phyloP scores from a whole-genome alignment of 139 green algal genomes.

The Coccomyxa sp. region DNA sequence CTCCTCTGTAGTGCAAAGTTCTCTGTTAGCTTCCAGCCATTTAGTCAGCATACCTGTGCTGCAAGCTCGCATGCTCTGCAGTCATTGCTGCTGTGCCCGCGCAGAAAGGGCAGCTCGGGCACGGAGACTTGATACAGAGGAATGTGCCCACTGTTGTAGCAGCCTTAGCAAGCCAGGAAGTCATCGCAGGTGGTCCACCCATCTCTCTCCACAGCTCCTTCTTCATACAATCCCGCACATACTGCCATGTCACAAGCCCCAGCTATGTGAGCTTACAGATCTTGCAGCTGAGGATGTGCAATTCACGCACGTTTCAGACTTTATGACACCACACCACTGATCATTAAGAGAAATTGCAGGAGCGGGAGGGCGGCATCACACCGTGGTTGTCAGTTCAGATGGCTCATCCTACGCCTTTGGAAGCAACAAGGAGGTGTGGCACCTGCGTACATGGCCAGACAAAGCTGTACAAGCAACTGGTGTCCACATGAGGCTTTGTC shows the following conservation, averaged over 20 bases:
- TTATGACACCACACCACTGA: neutral
- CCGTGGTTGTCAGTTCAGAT: constrained; percentile 44
- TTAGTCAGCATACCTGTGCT: neutral
- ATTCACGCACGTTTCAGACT: neutral
- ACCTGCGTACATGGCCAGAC: neutral
- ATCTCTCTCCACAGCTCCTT: no score
- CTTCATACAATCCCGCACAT: no score
- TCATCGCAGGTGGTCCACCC: constrained; percentile 44
- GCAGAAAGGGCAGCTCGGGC: constrained; percentile 85
- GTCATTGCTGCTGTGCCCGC: neutral
- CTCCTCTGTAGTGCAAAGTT: no score
- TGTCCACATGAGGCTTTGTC: neutral
- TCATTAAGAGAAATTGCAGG: no score
- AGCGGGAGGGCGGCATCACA: constrained; percentile 68
- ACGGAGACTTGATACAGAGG: constrained; percentile 72
- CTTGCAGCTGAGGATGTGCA: neutral
- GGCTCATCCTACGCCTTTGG: constrained; percentile 72
- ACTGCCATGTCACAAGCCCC: neutral
- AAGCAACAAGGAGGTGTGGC: constrained; percentile 63
- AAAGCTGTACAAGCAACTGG: neutral
- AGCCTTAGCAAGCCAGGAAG: constrained; percentile 41
- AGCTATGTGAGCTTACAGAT: neutral
- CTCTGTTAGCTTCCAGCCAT: neutral
- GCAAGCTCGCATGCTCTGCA: neutral
- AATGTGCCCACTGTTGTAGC: constrained; percentile 69